phyloP scores from a whole-genome alignment of 495 filamentous ascomycete species.

The Pyrenula massariospora region DNA sequence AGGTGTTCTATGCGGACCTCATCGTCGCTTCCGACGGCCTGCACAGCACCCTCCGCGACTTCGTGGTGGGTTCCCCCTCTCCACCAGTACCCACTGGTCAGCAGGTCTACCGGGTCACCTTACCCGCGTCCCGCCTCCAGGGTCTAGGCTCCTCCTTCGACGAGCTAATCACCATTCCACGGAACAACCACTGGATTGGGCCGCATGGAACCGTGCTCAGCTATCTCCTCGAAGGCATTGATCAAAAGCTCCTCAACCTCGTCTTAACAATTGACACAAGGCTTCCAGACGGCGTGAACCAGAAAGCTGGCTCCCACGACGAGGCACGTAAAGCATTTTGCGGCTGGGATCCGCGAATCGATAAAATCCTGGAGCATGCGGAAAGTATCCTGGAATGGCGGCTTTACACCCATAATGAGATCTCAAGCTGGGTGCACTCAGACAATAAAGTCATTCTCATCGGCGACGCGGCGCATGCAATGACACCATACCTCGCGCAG shows the following conservation, averaged over 20 bases:
- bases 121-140: neutral
- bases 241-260: neutral
- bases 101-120: neutral
- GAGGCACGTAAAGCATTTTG: neutral
- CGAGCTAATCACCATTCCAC: neutral
- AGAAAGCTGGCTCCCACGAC: neutral
- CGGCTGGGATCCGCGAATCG: neutral
- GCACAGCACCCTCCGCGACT: neutral
- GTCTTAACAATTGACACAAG: neutral
- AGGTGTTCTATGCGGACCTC: neutral
- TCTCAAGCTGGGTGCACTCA: neutral
- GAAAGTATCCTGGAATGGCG: neutral
- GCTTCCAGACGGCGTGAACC: neutral
- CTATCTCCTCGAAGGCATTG: neutral
- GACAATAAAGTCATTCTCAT: slow-evolving; percentile 12
- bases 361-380: neutral
- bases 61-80: neutral
- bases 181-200: neutral
- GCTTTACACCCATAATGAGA: neutral
- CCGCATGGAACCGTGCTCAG: neutral
- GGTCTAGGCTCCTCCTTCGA: neutral
- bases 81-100: neutral
- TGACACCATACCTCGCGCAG: slow-evolving; percentile 31
- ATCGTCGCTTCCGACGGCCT: neutral
- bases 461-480: slow-evolving; percentile 33